Evolutionary conservation across 768 basidiomycete species (phyloP).

Genomic region (Flagelloscypha sp.): DNA sequence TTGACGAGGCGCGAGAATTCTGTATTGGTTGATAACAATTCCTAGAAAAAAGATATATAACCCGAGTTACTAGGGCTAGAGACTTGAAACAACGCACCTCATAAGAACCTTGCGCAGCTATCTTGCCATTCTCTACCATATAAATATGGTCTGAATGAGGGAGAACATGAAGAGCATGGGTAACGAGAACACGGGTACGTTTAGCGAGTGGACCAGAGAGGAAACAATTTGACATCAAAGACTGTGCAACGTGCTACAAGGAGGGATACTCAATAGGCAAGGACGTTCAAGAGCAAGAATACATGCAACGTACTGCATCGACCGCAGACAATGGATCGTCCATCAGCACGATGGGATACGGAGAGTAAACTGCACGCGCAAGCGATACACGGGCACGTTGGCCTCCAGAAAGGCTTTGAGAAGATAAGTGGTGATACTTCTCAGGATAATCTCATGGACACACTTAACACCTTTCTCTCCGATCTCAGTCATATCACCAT

Average conservation of each 20-base stretch:
- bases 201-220: constrained; percentile 41
- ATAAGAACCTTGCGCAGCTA: constrained; percentile 59
- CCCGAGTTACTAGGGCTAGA: constrained; percentile 1
- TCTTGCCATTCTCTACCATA: constrained; percentile 48
- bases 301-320: too few relatives aligned
- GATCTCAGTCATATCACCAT: constrained; percentile 63
- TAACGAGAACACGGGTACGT: constrained; percentile 56
- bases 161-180: constrained; percentile 49
- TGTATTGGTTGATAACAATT: constrained; percentile 32
- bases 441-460: constrained; percentile 1
- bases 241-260: constrained; percentile 66
- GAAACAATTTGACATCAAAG: constrained; percentile 55
- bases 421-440: not conserved
- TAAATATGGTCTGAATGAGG: constrained; percentile 57
- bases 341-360: constrained; percentile 64
- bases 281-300: too few relatives aligned
- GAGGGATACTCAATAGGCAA: too few relatives aligned
- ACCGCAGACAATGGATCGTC: constrained; percentile 80
- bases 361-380: constrained; percentile 70
- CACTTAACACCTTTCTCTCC: constrained; percentile 69
- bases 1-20: constrained; percentile 46
- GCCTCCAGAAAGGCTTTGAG: constrained; percentile 38
- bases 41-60: constrained; percentile 20
- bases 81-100: too few relatives aligned
- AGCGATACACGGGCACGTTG: constrained; percentile 67